Evolutionary conservation across 805 yeast species (phyloP).

Genomic region (Wickerhamiella bombiphila): DNA sequence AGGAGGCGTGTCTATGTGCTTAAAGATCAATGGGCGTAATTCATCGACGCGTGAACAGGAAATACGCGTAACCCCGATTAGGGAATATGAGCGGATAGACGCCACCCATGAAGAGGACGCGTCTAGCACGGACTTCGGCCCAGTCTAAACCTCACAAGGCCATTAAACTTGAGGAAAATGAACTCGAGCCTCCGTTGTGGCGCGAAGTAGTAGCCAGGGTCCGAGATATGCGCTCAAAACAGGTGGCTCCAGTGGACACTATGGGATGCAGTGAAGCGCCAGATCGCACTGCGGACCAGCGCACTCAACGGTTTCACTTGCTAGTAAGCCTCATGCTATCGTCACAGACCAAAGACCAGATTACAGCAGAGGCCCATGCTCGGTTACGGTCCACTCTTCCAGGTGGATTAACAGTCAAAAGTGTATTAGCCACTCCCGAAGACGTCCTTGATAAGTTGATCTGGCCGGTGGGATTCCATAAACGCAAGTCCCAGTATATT

Average conservation of each 20-base stretch:
- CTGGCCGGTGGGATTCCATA: slow-evolving; percentile 76
- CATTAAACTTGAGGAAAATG: too few relatives aligned
- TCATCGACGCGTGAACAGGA: too few relatives aligned
- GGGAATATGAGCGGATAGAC: too few relatives aligned
- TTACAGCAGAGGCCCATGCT: slow-evolving; percentile 58
- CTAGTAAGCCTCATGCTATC: slow-evolving; percentile 74
- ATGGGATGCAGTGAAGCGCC: slow-evolving; percentile 56
- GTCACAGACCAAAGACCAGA: slow-evolving; percentile 84
- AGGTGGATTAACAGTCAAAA: slow-evolving; percentile 22
- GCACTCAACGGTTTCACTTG: slow-evolving; percentile 50
- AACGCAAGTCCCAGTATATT: slow-evolving; percentile 59
- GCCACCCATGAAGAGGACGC: too few relatives aligned
- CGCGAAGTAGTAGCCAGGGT: slow-evolving; percentile 23
- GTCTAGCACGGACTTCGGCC: too few relatives aligned
- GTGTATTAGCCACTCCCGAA: slow-evolving; percentile 26
- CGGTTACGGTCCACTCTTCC: slow-evolving; percentile 39
- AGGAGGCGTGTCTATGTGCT: too few relatives aligned
- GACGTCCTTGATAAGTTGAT: slow-evolving; percentile 48
- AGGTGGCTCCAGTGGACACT: slow-evolving; percentile 73
- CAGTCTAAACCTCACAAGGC: too few relatives aligned
- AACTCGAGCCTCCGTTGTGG: slow-evolving; percentile 16
- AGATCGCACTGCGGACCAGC: slow-evolving; percentile 17
- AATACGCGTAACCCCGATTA: too few relatives aligned
- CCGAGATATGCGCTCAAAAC: slow-evolving; percentile 47
- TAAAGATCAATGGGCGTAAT: too few relatives aligned